Base-by-base conservation (phyloP, 1,139 yeast species). In the Sugiyamaella japonica region DNA sequence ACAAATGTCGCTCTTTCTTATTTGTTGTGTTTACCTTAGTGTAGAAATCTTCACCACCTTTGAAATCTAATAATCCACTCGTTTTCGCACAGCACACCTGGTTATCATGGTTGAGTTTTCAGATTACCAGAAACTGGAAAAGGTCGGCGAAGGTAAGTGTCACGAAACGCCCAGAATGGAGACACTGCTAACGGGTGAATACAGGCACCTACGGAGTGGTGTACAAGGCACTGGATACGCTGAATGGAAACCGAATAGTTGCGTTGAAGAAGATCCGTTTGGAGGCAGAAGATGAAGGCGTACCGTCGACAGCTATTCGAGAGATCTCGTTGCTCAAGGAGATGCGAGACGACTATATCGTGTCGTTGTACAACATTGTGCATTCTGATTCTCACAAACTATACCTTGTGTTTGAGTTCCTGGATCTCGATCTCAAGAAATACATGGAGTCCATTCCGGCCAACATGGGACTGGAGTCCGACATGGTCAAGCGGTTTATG, bases 211-310 rank as follows among this genome's bases (percentile, higher is more conserved):
- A 93, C 69, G 99, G 99, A 61, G 99, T 93, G 54, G 99, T 93
- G 25, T 95, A 93, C 75, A 93, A 93, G 72, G 99, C 99, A 1
- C 77, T 89, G 46, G 98, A 93, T 70, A 82, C 87, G 55, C 85
- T 85, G 61, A 91, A 93, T 72, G 88, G 89, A 66, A 90, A 91
- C 74, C 78, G 98, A 53, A 82, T 91, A 28, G 99, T 93, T 46
- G 99, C 99, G 0, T 76, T 95, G 64, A 93, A 93, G 72, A 93
- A 93, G 73, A 93, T 93, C 71, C 81, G 99, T 57, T 77, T 95
- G 55, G 99, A 95, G 69, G 89, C 96, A 46, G 99, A 95, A 72
- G 98, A 91, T 72, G 99, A 93, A 73, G 99, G 99, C 42, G 98
- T 93, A 36, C 99, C 99, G 5, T 89, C 97, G 16, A 95, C 99